These are phyloP conservation scores for Fusarium falciforme DNA, from an alignment of 2,329 filamentous ascomycete genomes.

Conservation along the genomic window DNA sequence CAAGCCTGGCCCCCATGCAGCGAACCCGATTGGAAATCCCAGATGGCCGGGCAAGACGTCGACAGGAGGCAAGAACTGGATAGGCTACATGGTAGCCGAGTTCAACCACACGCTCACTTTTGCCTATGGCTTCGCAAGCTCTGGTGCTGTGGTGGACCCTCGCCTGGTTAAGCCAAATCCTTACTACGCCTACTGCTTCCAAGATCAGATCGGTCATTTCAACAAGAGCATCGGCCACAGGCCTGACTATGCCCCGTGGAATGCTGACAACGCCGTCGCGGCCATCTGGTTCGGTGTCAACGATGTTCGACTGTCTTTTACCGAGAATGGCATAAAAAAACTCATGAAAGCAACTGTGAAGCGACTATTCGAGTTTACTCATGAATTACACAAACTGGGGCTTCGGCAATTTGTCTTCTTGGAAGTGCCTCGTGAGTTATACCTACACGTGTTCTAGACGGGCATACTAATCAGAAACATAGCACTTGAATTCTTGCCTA, in stretches of 20 bases:
- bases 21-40: conserved; percentile 15
- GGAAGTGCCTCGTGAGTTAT: neutral
- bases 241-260: neutral
- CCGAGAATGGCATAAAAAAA: neutral
- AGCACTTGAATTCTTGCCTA: neutral
- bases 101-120: conserved; percentile 11
- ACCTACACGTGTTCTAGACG: neutral
- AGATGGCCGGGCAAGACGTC: conserved; percentile 8
- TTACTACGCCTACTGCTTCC: neutral
- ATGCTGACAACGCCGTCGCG: neutral
- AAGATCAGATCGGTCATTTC: neutral
- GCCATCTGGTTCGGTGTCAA: neutral
- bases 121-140: neutral
- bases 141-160: neutral
- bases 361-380: neutral
- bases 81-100: neutral
- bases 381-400: neutral
- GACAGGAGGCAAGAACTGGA: conserved; percentile 8
- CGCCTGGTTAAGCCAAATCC: neutral
- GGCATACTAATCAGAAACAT: neutral
- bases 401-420: neutral
- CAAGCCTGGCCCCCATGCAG: neutral
- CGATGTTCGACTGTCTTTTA: neutral
- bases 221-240: neutral
- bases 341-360: neutral